These are phyloP conservation scores for Pyrenophora graminea DNA, from an alignment of 2,329 filamentous ascomycete genomes.

Conservation along the genomic window DNA sequence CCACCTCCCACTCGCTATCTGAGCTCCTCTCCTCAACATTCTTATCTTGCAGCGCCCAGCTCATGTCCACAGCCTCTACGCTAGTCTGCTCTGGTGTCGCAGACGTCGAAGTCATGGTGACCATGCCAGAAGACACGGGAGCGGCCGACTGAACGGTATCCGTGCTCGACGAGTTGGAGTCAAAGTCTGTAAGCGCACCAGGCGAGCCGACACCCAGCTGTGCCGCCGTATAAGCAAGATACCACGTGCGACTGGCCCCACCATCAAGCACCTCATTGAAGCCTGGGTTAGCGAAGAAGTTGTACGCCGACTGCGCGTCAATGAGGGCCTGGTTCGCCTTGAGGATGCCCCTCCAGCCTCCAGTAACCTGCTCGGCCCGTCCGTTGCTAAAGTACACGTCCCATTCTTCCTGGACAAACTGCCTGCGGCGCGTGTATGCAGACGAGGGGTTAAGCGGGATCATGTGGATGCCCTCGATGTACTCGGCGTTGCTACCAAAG, in stretches of 20 bases:
- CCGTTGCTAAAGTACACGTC: constrained; percentile 74
- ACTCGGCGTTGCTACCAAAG: constrained; percentile 72
- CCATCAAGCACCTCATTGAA: constrained; percentile 80
- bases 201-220: constrained; percentile 20
- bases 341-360: constrained; percentile 85
- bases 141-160: no score
- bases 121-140: no score
- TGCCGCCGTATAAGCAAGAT: constrained; percentile 43
- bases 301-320: constrained; percentile 70
- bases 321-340: constrained; percentile 82
- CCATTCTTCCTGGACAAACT: constrained; percentile 73
- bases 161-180: no score
- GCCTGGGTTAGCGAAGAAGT: constrained; percentile 70
- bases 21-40: neutral
- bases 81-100: neutral
- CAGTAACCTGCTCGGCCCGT: constrained; percentile 66
- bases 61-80: neutral
- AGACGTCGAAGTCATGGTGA: no score
- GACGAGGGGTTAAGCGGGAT: constrained; percentile 75
- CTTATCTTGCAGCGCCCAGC: constrained; percentile 2
- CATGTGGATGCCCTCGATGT: constrained; percentile 80
- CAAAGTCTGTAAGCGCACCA: no score
- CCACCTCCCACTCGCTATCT: neutral
- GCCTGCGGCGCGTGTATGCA: constrained; percentile 67
- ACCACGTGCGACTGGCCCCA: constrained; percentile 63